These are phyloP conservation scores for Penicillium sp. DNA, from an alignment of 2,329 filamentous ascomycete species.

Conservation along the genomic window DNA sequence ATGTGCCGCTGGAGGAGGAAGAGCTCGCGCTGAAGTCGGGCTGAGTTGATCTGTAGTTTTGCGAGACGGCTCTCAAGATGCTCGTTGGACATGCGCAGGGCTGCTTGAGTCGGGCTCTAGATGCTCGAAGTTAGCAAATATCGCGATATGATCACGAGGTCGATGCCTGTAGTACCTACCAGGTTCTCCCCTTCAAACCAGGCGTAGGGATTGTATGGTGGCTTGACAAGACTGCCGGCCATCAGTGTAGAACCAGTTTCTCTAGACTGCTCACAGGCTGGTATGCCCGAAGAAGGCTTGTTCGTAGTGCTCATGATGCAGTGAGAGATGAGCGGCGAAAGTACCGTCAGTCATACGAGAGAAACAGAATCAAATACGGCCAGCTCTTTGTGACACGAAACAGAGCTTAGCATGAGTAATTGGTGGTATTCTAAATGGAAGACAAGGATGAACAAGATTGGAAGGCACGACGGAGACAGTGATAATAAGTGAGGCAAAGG, in stretches of 20 bases:
- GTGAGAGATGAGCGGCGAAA: not conserved
- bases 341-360: not conserved
- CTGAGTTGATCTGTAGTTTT: slow-evolving; percentile 27
- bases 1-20: slow-evolving; percentile 33
- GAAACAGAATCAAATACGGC: not conserved
- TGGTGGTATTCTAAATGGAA: not conserved
- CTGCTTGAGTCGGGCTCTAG: slow-evolving; percentile 20
- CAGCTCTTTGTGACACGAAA: not conserved
- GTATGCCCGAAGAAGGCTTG: not conserved
- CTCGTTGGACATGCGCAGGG: slow-evolving; percentile 33
- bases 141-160: not conserved
- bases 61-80: slow-evolving; percentile 30
- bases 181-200: not conserved
- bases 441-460: not conserved
- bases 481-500: not conserved
- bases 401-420: not conserved
- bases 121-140: not conserved
- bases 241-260: not conserved
- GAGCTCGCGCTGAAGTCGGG: slow-evolving; percentile 32
- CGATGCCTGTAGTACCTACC: not conserved
- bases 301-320: not conserved
- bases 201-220: not conserved
- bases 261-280: not conserved
- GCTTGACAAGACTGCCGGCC: not conserved
- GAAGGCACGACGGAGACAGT: not conserved